Conservation (phyloP, 2,329 filamentous ascomycete genomes). For the Akanthomyces uredinophilus region DNA sequence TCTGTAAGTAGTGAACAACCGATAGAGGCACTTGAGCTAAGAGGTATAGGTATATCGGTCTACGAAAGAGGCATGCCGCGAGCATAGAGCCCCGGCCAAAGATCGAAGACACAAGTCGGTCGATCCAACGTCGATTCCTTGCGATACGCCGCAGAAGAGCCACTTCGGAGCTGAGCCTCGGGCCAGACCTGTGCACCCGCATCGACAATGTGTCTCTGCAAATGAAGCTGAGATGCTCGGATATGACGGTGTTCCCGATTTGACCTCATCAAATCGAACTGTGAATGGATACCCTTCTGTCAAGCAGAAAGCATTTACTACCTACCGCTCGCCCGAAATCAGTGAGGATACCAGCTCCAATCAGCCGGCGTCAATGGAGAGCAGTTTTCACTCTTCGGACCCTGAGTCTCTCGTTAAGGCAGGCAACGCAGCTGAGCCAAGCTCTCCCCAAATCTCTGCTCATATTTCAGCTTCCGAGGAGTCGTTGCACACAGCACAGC, state of each 20-base stretch:
- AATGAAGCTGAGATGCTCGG: background rate
- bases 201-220: background rate
- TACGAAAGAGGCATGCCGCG: background rate
- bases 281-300: background rate
- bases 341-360: background rate
- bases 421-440: background rate
- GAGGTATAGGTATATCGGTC: background rate
- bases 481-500: background rate
- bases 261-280: background rate
- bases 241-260: background rate
- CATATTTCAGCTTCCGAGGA: background rate
- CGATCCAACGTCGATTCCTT: background rate
- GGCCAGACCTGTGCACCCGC: background rate
- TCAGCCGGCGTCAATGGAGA: background rate
- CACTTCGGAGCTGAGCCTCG: background rate
- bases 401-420: background rate
- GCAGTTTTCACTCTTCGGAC: constrained; percentile 21
- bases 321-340: background rate
- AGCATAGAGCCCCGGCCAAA: background rate
- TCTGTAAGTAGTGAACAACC: background rate
- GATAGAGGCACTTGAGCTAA: background rate
- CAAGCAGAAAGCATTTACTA: background rate
- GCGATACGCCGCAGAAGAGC: background rate
- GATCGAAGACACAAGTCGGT: background rate
- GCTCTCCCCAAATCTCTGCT: background rate